phyloP scores from a whole-genome alignment of 2,329 filamentous ascomycete species.

The Aspergillus glaucus region DNA sequence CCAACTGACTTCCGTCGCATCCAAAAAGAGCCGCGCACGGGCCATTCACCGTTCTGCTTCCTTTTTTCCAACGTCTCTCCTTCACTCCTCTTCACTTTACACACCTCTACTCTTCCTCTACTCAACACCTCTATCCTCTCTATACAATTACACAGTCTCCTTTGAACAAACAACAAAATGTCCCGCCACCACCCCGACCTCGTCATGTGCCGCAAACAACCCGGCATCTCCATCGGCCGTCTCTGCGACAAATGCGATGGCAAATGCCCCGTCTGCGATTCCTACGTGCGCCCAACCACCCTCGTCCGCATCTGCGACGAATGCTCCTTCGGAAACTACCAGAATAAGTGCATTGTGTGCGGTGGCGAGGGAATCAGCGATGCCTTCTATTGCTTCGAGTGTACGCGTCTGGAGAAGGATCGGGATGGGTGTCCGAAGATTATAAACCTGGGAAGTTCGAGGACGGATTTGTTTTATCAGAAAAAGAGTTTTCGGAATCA shows the following conservation, averaged over 20 bases:
- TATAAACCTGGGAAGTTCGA: constrained; percentile 91
- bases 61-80: constrained; percentile 3
- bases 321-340: constrained; percentile 98
- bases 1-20: not conserved
- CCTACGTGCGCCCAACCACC: constrained; percentile 95
- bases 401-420: constrained; percentile 93
- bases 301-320: constrained; percentile 98
- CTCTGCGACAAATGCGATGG: constrained; percentile 99
- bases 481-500: constrained; percentile 55
- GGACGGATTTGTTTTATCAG: constrained; percentile 82
- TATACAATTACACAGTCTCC: not conserved
- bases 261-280: constrained; percentile 98
- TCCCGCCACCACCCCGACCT: constrained; percentile 96
- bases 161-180: constrained; percentile 48
- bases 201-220: constrained; percentile 98
- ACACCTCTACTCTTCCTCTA: not conserved
- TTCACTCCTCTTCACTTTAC: constrained; percentile 1
- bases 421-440: constrained; percentile 98
- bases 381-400: constrained; percentile 99
- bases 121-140: not conserved
- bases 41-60: constrained; percentile 21
- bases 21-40: constrained; percentile 16
- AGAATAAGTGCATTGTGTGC: constrained; percentile 99
- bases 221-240: constrained; percentile 94
- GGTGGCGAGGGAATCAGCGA: constrained; percentile 97